Base-by-base conservation (phyloP, 768 basidiomycete species). In the Gyrodon lividus region DNA sequence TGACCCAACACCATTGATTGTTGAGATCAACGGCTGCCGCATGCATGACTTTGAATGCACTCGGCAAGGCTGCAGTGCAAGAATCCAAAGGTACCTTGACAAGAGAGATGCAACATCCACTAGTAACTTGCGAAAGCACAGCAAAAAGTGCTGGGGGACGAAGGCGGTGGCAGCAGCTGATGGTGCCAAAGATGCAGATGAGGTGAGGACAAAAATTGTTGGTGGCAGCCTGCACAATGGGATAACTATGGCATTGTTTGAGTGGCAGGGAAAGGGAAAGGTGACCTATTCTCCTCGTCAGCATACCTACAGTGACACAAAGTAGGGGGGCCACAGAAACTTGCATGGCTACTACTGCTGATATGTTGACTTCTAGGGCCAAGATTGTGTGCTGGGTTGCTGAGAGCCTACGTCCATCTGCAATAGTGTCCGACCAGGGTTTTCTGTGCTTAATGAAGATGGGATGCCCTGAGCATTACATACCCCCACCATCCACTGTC, bases 371-470 rank as follows among this genome's bases (percentile, higher is more conserved):
- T 30, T 30, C 30, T 30, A 70, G 68, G 28, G 68, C 61, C 0
- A 58, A 70, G 42, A 62, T 70, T 19, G 71, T 74, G 0, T 50
- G 54, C 0, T 76, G 73, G 76, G 65, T 74, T 0, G 10, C 65
- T 0, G 62, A 74, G 50, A 68, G 59, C 35, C 48, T 64, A 22
- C 57, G 63, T 0, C 73, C 73, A 0, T 71, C 71, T 46, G 55
- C 41, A 0, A 72, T 74, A 17, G 63, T 74, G 6, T 56, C 68
- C 13, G 72, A 77, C 46, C 48, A 54, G 0, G 70, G 63, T 0
- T 75, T 70, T 45, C 31, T 51, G 9, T 57, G 20, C 13, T 50
- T 68, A 70, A 39, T 48, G 38, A 48, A 48, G 26, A 48, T 26
- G 4, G 26, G 46, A 5, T 5, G n/a, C 9, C 30, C 30, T 30